Base-by-base conservation (phyloP, 148 eudicot genomes). In the Dysphania ambrosioides region DNA sequence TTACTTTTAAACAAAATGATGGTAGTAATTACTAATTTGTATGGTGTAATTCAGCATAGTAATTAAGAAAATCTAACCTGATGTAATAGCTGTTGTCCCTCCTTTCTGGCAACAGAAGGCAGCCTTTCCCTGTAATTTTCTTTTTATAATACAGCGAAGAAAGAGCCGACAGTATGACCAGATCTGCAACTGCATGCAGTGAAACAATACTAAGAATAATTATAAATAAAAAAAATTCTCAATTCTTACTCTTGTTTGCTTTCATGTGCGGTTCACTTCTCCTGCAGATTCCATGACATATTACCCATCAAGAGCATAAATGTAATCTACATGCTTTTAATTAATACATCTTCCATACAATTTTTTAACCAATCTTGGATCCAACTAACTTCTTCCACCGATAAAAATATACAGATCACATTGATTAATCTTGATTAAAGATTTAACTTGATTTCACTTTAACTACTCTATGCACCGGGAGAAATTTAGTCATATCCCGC, bases 81-180 rank as follows among this genome's bases (percentile, higher is more conserved):
- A 53, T 53, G 29, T 19, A 34, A n/a, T n/a, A n/a, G n/a, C 23
- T 36, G 38, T 34, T 71, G 73, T 70, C 62, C 62, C 44, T 55
- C 29, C 65, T 61, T 61, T 58, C 21, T 47, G 16, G n/a, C n/a
- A n/a, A n/a, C n/a, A n/a, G n/a, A n/a, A 71, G 38, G 9, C 61
- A 71, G 18, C 64, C n/a, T n/a, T 63, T 51, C 8, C 26, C 16
- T 58, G 19, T n/a, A 40, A 2, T 49, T 69, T 65, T 53, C 26
- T 42, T 71, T 66, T 65, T 47, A 47, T 8, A 75, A 55, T 73
- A 83, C 81, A 74, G 66, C 60, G 47, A 81, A 59, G 73, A 13
- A 69, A 61, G 19, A 47, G 49, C 86, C 82, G 88, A 86, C 85
- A 86, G 73, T 66, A 70, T 72, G 81, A 71, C 81, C 77, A 78